Evolutionary conservation across 257 asterid genomes (phyloP), one percentile per base, ranked within the genome.

Genomic region (Plantago ovata): DNA sequence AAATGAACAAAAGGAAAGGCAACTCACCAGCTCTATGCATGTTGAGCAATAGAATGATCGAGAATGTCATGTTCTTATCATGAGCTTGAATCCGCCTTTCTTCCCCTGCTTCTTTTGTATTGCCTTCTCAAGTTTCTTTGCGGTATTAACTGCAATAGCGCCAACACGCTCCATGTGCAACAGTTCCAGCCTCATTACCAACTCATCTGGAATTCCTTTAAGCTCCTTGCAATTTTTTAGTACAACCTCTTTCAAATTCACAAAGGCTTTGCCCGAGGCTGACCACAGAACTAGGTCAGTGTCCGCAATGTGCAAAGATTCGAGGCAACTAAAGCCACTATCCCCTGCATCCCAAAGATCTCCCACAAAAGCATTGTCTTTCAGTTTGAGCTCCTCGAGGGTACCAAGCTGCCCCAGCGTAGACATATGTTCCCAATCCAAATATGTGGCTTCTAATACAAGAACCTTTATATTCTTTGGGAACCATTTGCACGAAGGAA

Each of bases 351-450:
- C 33, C 55, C 55, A 49, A 6, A 28, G 21, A 18, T 22, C n/a
- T 18, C 55, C 55, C 1, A 19, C 12, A 14, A 49, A 49, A 4
- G 55, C 55, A 49, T 49, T 49, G 55, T 49, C 55, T 49, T 49
- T 49, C 55, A 49, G 9, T 22, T 49, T 49, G 55, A 49, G 55
- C 13, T 3, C 55, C 32, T 49, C 55, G 3, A 49, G 55, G 9
- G 33, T 49, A 49, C 28, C 9, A 19, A 49, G 9, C 9, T 22
- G 0, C 18, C 55, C 55, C 55, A 49, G 7, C 18, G 28, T 20
- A 49, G 32, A 1, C 55, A 49, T 49, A 1, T 49, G 55, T 3
- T 3, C 21, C 55, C 36, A 49, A 0, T 18, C 55, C 13, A 49
- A 11, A 19, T 18, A 18, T 10, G 55, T 49, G 10, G 12, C n/a